phyloP scores from a whole-genome alignment of 176 grass and related monocot species.

The Bolboschoenus planiculmis region DNA sequence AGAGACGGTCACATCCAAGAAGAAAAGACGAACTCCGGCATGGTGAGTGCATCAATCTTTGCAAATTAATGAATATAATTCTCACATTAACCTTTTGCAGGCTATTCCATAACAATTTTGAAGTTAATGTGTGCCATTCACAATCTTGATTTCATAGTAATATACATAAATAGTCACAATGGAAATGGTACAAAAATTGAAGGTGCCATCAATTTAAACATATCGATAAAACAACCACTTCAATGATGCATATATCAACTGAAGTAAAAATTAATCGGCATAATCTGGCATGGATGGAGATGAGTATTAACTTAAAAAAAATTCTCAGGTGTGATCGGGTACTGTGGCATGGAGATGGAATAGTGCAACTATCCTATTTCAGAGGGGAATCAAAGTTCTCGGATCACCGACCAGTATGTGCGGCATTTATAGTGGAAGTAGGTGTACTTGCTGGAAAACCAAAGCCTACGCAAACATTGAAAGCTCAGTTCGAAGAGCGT shows the following conservation, averaged over 20 bases:
- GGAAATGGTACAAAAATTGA: background rate
- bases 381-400: conserved; percentile 90
- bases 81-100: background rate
- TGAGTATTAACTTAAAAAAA: background rate
- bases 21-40: conserved; percentile 87
- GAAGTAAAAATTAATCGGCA: background rate
- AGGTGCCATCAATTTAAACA: background rate
- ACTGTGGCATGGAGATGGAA: conserved; percentile 80
- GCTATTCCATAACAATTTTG: background rate
- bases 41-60: conserved; percentile 42
- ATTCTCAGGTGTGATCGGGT: conserved; percentile 76
- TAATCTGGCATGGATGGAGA: background rate
- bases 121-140: background rate
- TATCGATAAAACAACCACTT: background rate
- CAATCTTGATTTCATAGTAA: background rate
- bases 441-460: conserved; percentile 33
- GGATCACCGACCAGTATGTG: conserved; percentile 75
- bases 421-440: conserved; percentile 58
- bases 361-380: conserved; percentile 75
- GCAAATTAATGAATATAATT: background rate
- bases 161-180: background rate
- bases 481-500: background rate
- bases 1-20: conserved; percentile 75
- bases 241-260: background rate
- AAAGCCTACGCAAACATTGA: conserved; percentile 50